Evolutionary conservation across 257 asterid species (phyloP).

Genomic region (Penstemon barbatus): DNA sequence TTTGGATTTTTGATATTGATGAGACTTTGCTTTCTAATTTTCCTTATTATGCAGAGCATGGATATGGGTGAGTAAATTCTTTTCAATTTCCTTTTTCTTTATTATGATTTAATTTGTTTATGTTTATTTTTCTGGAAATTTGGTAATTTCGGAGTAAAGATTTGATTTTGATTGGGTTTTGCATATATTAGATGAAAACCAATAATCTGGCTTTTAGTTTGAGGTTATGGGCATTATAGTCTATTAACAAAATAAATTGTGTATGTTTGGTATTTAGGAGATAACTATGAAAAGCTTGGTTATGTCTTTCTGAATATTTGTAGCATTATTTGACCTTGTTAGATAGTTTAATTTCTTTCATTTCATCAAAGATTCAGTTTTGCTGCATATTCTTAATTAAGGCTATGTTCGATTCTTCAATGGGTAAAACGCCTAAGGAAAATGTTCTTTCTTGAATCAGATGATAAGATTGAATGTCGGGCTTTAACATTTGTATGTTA

Average conservation of each 20-base stretch:
- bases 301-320: not conserved
- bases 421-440: too few relatives aligned
- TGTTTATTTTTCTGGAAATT: not conserved
- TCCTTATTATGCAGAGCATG: conserved; percentile 75
- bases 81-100: not conserved
- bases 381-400: too few relatives aligned
- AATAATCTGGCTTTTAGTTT: too few relatives aligned
- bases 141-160: not conserved
- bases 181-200: too few relatives aligned
- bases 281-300: not conserved
- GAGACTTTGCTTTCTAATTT: conserved; percentile 86
- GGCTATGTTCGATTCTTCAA: too few relatives aligned
- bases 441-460: too few relatives aligned
- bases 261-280: not conserved
- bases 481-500: too few relatives aligned
- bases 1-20: conserved; percentile 85
- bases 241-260: too few relatives aligned
- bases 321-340: not conserved
- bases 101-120: not conserved
- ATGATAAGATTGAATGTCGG: too few relatives aligned
- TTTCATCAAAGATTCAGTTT: not conserved
- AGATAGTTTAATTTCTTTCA: too few relatives aligned
- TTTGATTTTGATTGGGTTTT: conserved; percentile 15
- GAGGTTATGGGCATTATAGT: not conserved
- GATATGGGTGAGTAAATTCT: conserved; percentile 54